Base-by-base conservation (phyloP, 192 early-diverging fungal genomes). In the Irineochytrium annulatum region DNA sequence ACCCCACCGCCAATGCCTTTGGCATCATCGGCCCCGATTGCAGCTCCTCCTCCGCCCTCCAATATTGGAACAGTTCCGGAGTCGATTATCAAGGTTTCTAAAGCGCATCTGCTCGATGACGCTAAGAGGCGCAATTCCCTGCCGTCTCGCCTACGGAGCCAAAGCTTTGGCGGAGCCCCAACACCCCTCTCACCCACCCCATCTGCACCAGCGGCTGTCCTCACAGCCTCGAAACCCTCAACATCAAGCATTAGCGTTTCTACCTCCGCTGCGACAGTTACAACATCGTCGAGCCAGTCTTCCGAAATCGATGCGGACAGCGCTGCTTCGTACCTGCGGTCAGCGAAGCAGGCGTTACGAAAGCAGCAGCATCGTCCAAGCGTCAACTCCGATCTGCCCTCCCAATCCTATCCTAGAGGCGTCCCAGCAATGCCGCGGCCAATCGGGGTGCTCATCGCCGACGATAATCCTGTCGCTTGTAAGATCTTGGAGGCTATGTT, bases 401-500 rank as follows among this genome's bases (percentile, higher is more conserved):
- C 6, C n/a, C 46, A 17, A 22, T 24, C 13, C 11, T 6, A 49
- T 49, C 46, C 6, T 8, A 8, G 24, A 6, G 11, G 59, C 28
- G 22, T 16, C 31, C 16, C 29, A 32, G 14, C 31, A 46, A 41
- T 28, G 30, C 1, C n/a, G 13, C 48, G 55, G 29, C 59, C 34
- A 51, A 31, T 79, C 17, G 77, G 76, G 53, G 73, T 83, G 52
- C 63, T 97, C 16, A 83, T 97, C 41, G 93, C 87, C 3, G 94
- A 97, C 56, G 91, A 93, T 68, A 97, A 97, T 59, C 91, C 91
- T 3, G 88, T 94, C 37, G 84, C 86, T 39, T 81, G 84, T 57
- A 91, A 91, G 68, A 89, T 97, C 55, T 64, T 97, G 59, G 94
- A 97, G 70, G 89, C 88, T n/a, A 86, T 94, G 58, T 71, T 97